phyloP scores from a whole-genome alignment of 2,329 filamentous ascomycete genomes.

The Rosellinia necatrix region DNA sequence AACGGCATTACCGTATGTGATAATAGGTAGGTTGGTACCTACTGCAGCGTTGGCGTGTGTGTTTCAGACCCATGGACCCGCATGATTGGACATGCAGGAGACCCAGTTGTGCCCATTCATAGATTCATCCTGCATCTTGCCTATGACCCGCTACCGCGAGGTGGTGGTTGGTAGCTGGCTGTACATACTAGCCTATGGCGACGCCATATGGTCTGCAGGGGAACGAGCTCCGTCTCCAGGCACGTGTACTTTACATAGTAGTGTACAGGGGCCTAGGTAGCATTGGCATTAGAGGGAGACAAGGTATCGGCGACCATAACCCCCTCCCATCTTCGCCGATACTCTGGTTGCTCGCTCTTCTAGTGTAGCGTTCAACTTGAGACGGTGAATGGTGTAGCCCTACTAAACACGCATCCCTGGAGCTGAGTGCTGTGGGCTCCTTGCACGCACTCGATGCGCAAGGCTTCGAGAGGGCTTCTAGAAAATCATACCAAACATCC shows the following conservation, averaged over 20 bases:
- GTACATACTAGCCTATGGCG: too few species aligned
- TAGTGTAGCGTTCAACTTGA: too few species aligned
- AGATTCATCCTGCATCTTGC: slow-evolving; percentile 14
- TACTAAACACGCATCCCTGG: slow-evolving; percentile 10
- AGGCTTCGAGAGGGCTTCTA: slow-evolving; percentile 14
- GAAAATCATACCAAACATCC: too few species aligned
- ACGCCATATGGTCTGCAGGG: slow-evolving; percentile 31
- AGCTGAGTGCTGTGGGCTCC: neutral
- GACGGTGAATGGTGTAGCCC: neutral
- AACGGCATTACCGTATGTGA: slow-evolving; percentile 16
- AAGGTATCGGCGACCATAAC: slow-evolving; percentile 14
- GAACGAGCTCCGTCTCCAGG: slow-evolving; percentile 24
- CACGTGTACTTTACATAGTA: slow-evolving; percentile 25
- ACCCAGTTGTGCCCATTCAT: slow-evolving; percentile 9
- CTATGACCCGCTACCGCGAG: slow-evolving; percentile 9
- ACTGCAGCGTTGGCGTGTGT: slow-evolving; percentile 15
- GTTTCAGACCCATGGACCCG: slow-evolving; percentile 25
- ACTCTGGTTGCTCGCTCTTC: neutral
- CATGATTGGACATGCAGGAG: slow-evolving; percentile 21
- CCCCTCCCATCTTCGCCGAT: slow-evolving; percentile 6
- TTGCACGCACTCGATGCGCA: neutral
- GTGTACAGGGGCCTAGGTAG: slow-evolving; percentile 16
- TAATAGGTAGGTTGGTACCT: neutral
- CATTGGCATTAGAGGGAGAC: slow-evolving; percentile 7
- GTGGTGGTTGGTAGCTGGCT: slow-evolving; percentile 9